These are phyloP conservation scores for Pseudophaeomoniella oleicola DNA, from an alignment of 2,329 filamentous ascomycete genomes.

Conservation along the genomic window DNA sequence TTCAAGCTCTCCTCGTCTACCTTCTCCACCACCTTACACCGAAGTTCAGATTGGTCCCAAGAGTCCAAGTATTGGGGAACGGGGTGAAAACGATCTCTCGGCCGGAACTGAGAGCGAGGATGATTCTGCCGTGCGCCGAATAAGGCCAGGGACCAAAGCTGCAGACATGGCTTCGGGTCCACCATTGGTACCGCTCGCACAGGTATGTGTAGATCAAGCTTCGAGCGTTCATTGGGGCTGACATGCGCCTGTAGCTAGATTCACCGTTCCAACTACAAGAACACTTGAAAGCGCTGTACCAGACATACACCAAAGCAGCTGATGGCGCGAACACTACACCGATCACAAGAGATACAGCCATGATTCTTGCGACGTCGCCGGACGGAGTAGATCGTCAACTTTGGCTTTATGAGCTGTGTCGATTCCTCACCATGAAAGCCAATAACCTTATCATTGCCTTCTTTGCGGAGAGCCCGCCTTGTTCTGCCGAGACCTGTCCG, in stretches of 20 bases:
- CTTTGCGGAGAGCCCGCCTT: slow-evolving; percentile 79
- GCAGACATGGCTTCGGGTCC: slow-evolving; percentile 86
- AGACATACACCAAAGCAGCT: slow-evolving; percentile 56
- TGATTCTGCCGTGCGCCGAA: slow-evolving; percentile 63
- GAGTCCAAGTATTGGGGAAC: slow-evolving; percentile 52
- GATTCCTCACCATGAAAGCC: slow-evolving; percentile 87
- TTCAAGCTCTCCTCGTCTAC: slow-evolving; percentile 78
- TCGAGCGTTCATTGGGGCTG: slow-evolving; percentile 7
- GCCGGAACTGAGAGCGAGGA: slow-evolving; percentile 46
- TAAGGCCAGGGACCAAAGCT: slow-evolving; percentile 85
- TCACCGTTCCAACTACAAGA: slow-evolving; percentile 96
- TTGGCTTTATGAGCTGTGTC: slow-evolving; percentile 96
- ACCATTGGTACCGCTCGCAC: slow-evolving; percentile 68
- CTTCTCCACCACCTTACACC: slow-evolving; percentile 84
- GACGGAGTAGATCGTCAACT: slow-evolving; percentile 61
- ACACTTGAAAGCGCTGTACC: slow-evolving; percentile 84
- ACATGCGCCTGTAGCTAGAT: slow-evolving; percentile 73
- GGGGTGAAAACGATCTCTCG: slow-evolving; percentile 39
- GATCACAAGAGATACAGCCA: slow-evolving; percentile 61
- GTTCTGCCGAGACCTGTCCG: slow-evolving; percentile 76
- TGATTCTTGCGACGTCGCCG: slow-evolving; percentile 64
- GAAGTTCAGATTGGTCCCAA: slow-evolving; percentile 81
- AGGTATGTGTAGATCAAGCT: no score
- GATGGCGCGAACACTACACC: slow-evolving; percentile 38
- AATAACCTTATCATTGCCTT: slow-evolving; percentile 88